phyloP scores from a whole-genome alignment of 805 yeast genomes.

The Candida vartiovaarae region DNA sequence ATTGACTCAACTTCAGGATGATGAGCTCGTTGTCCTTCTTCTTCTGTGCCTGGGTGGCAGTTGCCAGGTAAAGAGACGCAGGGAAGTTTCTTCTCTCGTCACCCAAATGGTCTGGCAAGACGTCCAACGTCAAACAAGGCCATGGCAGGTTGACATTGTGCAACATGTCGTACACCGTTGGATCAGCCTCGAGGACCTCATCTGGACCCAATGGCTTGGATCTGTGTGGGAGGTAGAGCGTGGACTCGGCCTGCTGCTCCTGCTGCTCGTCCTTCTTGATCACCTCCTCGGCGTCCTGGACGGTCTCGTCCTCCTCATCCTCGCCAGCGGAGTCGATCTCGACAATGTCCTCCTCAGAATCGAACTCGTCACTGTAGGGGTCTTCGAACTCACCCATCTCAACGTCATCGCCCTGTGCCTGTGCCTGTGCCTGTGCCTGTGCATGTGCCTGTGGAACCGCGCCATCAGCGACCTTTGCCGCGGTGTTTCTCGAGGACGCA shows the following conservation, averaged over 20 bases:
- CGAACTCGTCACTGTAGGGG: slow-evolving; percentile 85
- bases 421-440: slow-evolving; percentile 12
- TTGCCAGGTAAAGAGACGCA: slow-evolving; percentile 74
- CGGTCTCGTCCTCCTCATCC: slow-evolving; percentile 28
- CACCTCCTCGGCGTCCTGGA: slow-evolving; percentile 29
- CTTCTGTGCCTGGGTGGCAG: slow-evolving; percentile 90
- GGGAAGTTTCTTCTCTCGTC: slow-evolving; percentile 86
- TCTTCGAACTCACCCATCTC: slow-evolving; percentile 85
- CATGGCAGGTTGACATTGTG: slow-evolving; percentile 92
- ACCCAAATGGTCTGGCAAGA: slow-evolving; percentile 82
- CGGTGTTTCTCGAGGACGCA: slow-evolving; percentile 11
- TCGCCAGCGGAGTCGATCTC: slow-evolving; percentile 57
- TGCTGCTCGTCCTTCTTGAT: slow-evolving; percentile 31
- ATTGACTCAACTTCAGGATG: slow-evolving; percentile 73
- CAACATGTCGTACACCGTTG: slow-evolving; percentile 91
- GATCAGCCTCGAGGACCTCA: slow-evolving; percentile 95
- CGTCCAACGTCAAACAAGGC: slow-evolving; percentile 92
- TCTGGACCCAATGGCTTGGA: slow-evolving; percentile 90
- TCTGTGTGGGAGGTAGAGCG: slow-evolving; percentile 78
- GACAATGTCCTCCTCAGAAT: slow-evolving; percentile 84
- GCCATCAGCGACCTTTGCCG: slow-evolving; percentile 13
- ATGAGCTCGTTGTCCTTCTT: slow-evolving; percentile 85
- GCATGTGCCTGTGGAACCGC: slow-evolving; percentile 16
- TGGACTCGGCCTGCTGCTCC: slow-evolving; percentile 33
- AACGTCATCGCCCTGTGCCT: slow-evolving; percentile 33